Conservation (phyloP, 2,329 filamentous ascomycete genomes). For the Penicillium sp. region DNA sequence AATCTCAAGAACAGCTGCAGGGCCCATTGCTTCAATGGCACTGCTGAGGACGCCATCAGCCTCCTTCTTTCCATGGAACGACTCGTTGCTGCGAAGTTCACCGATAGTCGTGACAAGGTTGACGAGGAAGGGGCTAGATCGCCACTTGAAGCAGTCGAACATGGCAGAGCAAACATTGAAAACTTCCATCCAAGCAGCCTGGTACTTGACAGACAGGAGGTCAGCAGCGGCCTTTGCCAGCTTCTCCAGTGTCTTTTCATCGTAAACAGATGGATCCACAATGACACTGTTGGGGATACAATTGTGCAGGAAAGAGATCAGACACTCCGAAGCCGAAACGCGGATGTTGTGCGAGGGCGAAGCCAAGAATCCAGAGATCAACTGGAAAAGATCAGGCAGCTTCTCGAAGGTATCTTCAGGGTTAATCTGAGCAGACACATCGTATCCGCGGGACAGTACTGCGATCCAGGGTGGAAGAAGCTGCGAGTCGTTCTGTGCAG, state of each 20-base stretch:
- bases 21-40: conserved; percentile 86
- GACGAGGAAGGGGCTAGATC: conserved; percentile 72
- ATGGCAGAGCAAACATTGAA: conserved; percentile 85
- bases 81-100: conserved; percentile 80
- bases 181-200: conserved; percentile 90
- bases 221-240: conserved; percentile 68
- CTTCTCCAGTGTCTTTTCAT: conserved; percentile 85
- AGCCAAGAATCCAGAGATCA: conserved; percentile 77
- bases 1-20: conserved; percentile 75
- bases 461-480: conserved; percentile 95
- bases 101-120: conserved; percentile 76
- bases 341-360: conserved; percentile 91
- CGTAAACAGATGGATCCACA: conserved; percentile 83
- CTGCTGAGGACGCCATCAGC: conserved; percentile 86
- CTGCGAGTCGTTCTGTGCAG: conserved; percentile 89
- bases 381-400: conserved; percentile 76
- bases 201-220: conserved; percentile 84
- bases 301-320: conserved; percentile 89
- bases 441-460: conserved; percentile 89
- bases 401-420: conserved; percentile 90
- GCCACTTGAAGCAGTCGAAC: conserved; percentile 85
- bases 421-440: conserved; percentile 84
- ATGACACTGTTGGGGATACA: conserved; percentile 82
- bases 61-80: conserved; percentile 91
- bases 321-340: conserved; percentile 88